Percentiles rank a stretch among this genome's conserved stretches.
Evolutionary conservation across 1,284 basidiomycete species (phyloP).

Genomic region (Cyathus olla): DNA sequence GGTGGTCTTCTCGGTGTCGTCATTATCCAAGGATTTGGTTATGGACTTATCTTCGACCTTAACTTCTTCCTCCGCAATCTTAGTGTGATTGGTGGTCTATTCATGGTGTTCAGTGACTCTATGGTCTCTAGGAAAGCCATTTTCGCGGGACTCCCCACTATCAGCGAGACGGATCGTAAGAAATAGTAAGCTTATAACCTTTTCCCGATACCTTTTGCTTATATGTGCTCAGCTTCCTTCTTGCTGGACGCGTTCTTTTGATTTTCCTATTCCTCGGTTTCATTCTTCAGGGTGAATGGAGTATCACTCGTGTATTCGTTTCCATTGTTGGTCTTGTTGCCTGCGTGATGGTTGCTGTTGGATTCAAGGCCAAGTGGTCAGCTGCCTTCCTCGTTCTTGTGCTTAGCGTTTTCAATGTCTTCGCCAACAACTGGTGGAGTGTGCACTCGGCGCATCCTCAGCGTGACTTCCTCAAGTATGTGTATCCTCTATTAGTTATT

Average conservation of each 20-base stretch:
- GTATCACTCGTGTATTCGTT: conserved; percentile 85
- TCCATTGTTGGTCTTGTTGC: conserved; percentile 92
- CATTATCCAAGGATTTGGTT: conserved; percentile 94
- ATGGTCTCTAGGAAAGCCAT: conserved; percentile 88
- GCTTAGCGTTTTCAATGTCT: conserved; percentile 95
- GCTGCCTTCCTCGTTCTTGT: conserved; percentile 97
- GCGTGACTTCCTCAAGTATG: conserved; percentile 97
- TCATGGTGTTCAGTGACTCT: conserved; percentile 99
- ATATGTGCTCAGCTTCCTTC: conserved; percentile 80
- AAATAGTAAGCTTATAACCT: conserved; percentile 84
- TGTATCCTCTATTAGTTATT: conserved; percentile 60
- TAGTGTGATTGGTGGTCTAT: conserved; percentile 90
- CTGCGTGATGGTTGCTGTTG: conserved; percentile 97
- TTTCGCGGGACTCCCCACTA: conserved; percentile 92
- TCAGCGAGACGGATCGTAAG: conserved; percentile 96
- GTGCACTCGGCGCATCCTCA: conserved; percentile 95
- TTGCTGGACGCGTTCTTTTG: conserved; percentile 96
- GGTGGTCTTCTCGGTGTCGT: conserved; percentile 93
- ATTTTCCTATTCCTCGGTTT: conserved; percentile 99
- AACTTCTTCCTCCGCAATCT: conserved; percentile 99
- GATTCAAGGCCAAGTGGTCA: conserved; percentile 99
- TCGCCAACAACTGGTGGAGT: conserved; percentile 99
- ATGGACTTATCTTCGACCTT: conserved; percentile 96
- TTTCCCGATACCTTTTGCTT: conserved; percentile 1
- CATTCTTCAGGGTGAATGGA: conserved; percentile 95